Percentiles rank a stretch among this genome's conserved stretches.
Evolutionary conservation across 2,329 filamentous ascomycete genomes (phyloP).

Genomic region (Colletotrichum sp.): DNA sequence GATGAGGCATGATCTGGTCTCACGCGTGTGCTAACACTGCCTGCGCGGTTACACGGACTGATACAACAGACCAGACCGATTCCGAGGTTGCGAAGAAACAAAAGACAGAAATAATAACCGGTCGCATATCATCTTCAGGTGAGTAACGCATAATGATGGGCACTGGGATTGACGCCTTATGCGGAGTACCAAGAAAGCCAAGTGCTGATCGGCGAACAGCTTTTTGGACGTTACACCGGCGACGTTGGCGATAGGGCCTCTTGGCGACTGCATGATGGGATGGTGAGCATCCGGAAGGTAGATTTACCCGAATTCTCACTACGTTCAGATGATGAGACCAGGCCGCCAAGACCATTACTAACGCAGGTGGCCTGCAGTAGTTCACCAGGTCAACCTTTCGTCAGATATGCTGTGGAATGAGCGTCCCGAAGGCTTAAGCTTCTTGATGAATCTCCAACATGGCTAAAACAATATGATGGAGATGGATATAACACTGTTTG

Average conservation of each 20-base stretch:
- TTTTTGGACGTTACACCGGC: background rate
- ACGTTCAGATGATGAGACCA: background rate
- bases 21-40: background rate
- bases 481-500: background rate
- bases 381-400: background rate
- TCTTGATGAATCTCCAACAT: background rate
- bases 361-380: background rate
- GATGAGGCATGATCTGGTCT: background rate
- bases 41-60: background rate
- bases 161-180: background rate
- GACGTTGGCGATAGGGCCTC: background rate
- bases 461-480: background rate
- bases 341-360: background rate
- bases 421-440: background rate
- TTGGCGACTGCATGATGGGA: background rate
- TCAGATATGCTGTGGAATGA: conserved; percentile 7
- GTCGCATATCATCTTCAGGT: background rate
- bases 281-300: background rate
- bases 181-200: background rate
- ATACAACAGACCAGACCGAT: background rate
- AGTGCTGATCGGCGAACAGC: background rate
- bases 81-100: background rate
- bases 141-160: background rate
- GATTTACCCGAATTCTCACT: background rate
- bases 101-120: background rate